Conservation (phyloP, 83 land plant species). For the Diphasiastrum complanatum region DNA sequence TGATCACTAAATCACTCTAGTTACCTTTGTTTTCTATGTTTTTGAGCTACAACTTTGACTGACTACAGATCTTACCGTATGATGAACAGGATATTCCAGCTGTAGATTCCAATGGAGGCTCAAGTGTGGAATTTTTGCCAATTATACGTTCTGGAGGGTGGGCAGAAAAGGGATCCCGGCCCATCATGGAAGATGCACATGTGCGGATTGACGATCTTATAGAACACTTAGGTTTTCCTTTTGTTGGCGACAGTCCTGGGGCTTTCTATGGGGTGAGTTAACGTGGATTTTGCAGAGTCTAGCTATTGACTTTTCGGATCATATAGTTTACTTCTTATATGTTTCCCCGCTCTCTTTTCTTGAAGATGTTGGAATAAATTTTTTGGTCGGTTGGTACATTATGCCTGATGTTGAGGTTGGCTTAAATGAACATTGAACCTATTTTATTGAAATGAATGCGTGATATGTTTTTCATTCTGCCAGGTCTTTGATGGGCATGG, state of each 20-base stretch:
- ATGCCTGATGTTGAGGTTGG: neutral
- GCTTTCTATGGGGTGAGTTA: slow-evolving; percentile 36
- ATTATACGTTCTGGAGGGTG: slow-evolving; percentile 27
- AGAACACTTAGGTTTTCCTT: slow-evolving; percentile 4
- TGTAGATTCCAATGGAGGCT: too few species aligned
- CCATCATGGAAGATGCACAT: slow-evolving; percentile 31
- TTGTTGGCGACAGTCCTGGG: slow-evolving; percentile 17
- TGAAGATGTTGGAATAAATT: neutral
- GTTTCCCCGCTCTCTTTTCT: neutral
- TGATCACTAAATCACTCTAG: too few species aligned
- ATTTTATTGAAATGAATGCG: neutral
- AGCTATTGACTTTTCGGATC: too few species aligned
- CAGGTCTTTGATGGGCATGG: slow-evolving; percentile 17
- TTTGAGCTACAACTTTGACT: too few species aligned
- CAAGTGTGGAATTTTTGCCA: slow-evolving; percentile 24
- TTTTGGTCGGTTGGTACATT: neutral
- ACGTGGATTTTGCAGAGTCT: too few species aligned
- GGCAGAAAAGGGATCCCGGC: slow-evolving; percentile 21
- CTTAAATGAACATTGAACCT: neutral
- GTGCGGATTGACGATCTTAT: slow-evolving; percentile 28
- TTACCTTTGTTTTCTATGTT: too few species aligned
- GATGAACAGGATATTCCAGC: too few species aligned
- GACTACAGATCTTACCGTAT: too few species aligned
- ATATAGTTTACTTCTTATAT: neutral
- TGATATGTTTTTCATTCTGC: neutral